Percentiles rank a stretch among this genome's conserved stretches.
These are phyloP conservation scores for Plectosphaerella sp. DNA, from an alignment of 2,329 filamentous ascomycete genomes.

Conservation along the genomic window DNA sequence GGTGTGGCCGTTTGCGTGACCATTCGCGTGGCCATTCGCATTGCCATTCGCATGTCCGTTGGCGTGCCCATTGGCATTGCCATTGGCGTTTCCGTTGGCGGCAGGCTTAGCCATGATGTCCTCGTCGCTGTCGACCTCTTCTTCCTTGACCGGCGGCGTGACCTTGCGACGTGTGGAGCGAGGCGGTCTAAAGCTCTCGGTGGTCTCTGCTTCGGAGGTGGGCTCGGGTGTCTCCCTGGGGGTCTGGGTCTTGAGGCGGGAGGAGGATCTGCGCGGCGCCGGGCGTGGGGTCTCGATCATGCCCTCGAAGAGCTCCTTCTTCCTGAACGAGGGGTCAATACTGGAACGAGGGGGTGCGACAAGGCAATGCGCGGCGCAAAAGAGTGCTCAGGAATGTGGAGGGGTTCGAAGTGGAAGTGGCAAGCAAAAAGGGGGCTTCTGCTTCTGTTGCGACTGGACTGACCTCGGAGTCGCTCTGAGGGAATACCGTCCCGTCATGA, in stretches of 20 bases:
- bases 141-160: conserved; percentile 44
- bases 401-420: background rate
- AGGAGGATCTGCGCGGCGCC: conserved; percentile 28
- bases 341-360: no score
- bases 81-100: conserved; percentile 18
- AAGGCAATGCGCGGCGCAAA: background rate
- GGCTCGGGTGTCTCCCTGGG: conserved; percentile 33
- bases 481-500: conserved; percentile 32
- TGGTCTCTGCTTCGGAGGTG: conserved; percentile 3
- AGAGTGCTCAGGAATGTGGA: background rate
- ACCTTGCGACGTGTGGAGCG: conserved; percentile 34
- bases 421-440: background rate
- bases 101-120: conserved; percentile 18
- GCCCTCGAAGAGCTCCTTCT: conserved; percentile 57
- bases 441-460: conserved; percentile 7
- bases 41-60: conserved; percentile 16
- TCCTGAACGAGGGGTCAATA: conserved; percentile 30
- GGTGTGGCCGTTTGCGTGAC: conserved; percentile 20
- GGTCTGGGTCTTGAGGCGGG: conserved; percentile 46
- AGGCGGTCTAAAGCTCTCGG: conserved; percentile 3
- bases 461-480: conserved; percentile 33
- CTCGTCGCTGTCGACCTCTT: conserved; percentile 39
- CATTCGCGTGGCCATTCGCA: conserved; percentile 25
- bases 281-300: conserved; percentile 53
- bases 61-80: conserved; percentile 16